Base-by-base conservation (phyloP, 2,329 filamentous ascomycete species). In the Xylariaceae sp. region DNA sequence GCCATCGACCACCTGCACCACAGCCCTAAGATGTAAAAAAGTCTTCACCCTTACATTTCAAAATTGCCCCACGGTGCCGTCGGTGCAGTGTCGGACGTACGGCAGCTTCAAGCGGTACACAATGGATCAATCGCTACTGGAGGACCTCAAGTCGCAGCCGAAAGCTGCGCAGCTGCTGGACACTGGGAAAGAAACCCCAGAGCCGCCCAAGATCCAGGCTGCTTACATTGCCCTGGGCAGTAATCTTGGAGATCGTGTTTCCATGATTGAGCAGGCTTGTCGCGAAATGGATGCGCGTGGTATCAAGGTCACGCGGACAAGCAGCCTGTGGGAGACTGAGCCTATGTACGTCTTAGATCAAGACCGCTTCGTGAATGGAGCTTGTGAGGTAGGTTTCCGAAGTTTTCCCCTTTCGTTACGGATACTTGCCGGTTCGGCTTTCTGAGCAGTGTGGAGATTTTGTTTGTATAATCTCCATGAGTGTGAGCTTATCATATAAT, bases 341-440 rank as follows among this genome's bases (percentile, higher is more conserved):
- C 90, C 94, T 18, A 99, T 99, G 94, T 99, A 99, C 69, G 87
- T 96, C 56, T 74, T 87, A 55, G 87, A 96, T 55, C 94, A 99
- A 68, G 84, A 85, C 55, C 81, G 82, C 30, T 99, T 99, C 65
- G 74, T 96, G 42, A 99, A 99, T 66, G 94, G 90, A 17, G 91
- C 85, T 49, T 96, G 90, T 68, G 89, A 95, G 83, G 90, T 95
- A 68, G 40, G 51, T 54, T 4, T 30, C 1, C 18, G 12, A 32
- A 19, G 39, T 32, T 38, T 49, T 22, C 11, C 14, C 22, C 11
- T 11, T 30, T 19, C 17, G 38, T 17, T 33, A 19, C 35, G 11
- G 18, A 15, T 12, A 27, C 22, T 7, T 27, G 4, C 22, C 22
- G 7, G 4, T 7, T 5, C 7, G 22, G 22, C 4, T 27, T 7